Evolutionary conservation across 495 filamentous ascomycete species (phyloP).

Genomic region (Patellaria atrata): DNA sequence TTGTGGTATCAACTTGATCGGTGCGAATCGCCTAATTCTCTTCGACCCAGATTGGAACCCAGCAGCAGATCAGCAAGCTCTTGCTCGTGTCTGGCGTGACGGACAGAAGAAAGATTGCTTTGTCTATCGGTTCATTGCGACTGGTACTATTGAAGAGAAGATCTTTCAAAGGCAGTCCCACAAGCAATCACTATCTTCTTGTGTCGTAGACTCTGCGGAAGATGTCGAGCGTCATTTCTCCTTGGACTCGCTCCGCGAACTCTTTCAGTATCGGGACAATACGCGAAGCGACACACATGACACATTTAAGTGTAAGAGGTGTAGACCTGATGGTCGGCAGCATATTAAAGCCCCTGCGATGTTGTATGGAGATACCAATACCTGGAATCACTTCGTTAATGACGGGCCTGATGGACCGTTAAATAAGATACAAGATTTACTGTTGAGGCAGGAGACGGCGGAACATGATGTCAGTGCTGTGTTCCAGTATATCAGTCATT

Average conservation of each 20-base stretch:
- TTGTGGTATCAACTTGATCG: constrained; percentile 93
- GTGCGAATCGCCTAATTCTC: constrained; percentile 88
- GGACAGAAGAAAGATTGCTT: constrained; percentile 99
- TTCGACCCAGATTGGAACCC: constrained; percentile 99
- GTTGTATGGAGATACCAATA: constrained; percentile 95
- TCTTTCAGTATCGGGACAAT: constrained; percentile 79
- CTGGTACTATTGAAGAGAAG: constrained; percentile 97
- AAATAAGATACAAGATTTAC: constrained; percentile 72
- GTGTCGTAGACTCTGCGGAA: constrained; percentile 93
- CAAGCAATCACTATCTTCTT: constrained; percentile 91
- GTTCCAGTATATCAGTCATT: constrained; percentile 98
- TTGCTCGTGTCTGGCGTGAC: constrained; percentile 96
- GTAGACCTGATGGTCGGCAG: constrained; percentile 70
- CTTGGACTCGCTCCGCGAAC: constrained; percentile 70
- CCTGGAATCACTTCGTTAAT: constrained; percentile 96
- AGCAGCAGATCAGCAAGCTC: constrained; percentile 91
- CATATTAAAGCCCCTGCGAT: constrained; percentile 80
- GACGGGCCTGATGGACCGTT: constrained; percentile 51
- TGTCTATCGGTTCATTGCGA: constrained; percentile 96
- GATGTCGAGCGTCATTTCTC: constrained; percentile 96
- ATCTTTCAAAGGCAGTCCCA: constrained; percentile 98
- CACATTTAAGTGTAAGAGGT: constrained; percentile 97
- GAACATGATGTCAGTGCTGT: constrained; percentile 77
- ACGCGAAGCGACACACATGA: constrained; percentile 93
- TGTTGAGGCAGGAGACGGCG: constrained; percentile 73